These are phyloP conservation scores for Candida sojae DNA, from an alignment of 1,139 yeast species.

Conservation along the genomic window DNA sequence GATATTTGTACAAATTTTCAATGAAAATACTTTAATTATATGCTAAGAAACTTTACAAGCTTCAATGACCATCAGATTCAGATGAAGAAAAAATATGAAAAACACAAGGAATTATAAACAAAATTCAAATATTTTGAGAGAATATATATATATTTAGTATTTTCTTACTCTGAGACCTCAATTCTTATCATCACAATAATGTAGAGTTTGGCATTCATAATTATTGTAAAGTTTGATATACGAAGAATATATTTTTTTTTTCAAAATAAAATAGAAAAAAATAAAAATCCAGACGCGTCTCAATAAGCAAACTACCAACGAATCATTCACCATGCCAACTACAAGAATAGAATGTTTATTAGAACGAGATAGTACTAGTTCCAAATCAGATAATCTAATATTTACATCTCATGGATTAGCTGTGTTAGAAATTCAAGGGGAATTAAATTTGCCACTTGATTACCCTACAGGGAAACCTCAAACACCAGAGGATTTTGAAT, in stretches of 20 bases:
- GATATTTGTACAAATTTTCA: too few species aligned
- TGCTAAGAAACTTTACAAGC: too few species aligned
- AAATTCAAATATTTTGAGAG: too few species aligned
- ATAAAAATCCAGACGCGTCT: not conserved
- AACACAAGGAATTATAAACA: too few species aligned
- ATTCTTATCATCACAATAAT: too few species aligned
- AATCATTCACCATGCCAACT: slow-evolving; percentile 22
- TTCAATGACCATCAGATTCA: too few species aligned
- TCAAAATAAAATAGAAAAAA: not conserved
- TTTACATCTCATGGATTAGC: slow-evolving; percentile 60
- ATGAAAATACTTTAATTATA: too few species aligned
- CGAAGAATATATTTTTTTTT: not conserved
- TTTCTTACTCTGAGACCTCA: too few species aligned
- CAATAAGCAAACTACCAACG: not conserved
- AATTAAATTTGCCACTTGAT: slow-evolving; percentile 52
- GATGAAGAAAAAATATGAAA: too few species aligned
- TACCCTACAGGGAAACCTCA: slow-evolving; percentile 25
- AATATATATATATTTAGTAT: too few species aligned
- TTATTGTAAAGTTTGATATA: too few species aligned
- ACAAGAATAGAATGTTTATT: slow-evolving; percentile 29
- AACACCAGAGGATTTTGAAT: slow-evolving; percentile 23
- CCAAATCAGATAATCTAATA: slow-evolving; percentile 25
- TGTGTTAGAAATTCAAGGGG: slow-evolving; percentile 73
- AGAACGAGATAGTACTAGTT: slow-evolving; percentile 21
- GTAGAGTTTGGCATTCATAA: too few species aligned